Percentiles rank a stretch among this genome's conserved stretches.
These are phyloP conservation scores for Globisporangium rhizosaccharum DNA, from an alignment of 352 stramenopile genomes.

Conservation along the genomic window DNA sequence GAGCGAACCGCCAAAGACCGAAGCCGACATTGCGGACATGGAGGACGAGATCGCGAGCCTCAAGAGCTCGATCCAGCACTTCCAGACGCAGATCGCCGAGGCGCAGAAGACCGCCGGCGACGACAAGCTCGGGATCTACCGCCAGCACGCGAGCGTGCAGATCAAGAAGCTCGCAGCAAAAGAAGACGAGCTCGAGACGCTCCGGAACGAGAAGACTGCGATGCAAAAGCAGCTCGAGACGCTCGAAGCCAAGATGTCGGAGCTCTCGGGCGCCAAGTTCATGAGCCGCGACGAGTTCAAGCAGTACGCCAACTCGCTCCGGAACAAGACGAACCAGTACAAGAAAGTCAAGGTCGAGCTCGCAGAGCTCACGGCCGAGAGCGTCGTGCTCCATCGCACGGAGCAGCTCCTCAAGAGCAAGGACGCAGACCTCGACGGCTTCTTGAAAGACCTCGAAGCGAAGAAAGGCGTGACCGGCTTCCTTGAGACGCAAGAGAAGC, in stretches of 20 bases:
- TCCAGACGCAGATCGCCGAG: conserved; percentile 72
- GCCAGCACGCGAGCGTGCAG: conserved; percentile 86
- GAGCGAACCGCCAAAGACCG: conserved; percentile 73
- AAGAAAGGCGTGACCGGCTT: conserved; percentile 85
- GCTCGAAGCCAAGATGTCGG: conserved; percentile 56
- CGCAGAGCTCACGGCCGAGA: conserved; percentile 76
- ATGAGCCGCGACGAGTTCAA: conserved; percentile 89
- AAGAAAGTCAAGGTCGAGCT: conserved; percentile 90
- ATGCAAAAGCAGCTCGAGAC: conserved; percentile 74
- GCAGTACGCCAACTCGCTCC: conserved; percentile 82
- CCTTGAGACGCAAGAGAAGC: conserved; percentile 79
- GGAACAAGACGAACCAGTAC: conserved; percentile 91
- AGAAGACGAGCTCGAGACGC: conserved; percentile 79
- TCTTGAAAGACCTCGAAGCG: conserved; percentile 78
- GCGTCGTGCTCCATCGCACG: conserved; percentile 87
- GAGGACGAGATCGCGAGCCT: conserved; percentile 73
- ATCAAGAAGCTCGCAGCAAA: conserved; percentile 86
- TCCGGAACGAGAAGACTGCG: conserved; percentile 48
- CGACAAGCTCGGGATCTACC: conserved; percentile 90
- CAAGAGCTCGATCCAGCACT: conserved; percentile 52
- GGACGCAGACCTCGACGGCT: conserved; percentile 78
- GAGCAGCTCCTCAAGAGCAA: conserved; percentile 89
- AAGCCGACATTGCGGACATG: conserved; percentile 86
- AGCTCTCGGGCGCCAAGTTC: conserved; percentile 59
- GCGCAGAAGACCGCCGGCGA: conserved; percentile 61